A percentile compares a stretch with the other conserved stretches of the same genome.
These are phyloP conservation scores for Saitozyma podzolica DNA, from an alignment of 768 basidiomycete species.

Conservation along the genomic window DNA sequence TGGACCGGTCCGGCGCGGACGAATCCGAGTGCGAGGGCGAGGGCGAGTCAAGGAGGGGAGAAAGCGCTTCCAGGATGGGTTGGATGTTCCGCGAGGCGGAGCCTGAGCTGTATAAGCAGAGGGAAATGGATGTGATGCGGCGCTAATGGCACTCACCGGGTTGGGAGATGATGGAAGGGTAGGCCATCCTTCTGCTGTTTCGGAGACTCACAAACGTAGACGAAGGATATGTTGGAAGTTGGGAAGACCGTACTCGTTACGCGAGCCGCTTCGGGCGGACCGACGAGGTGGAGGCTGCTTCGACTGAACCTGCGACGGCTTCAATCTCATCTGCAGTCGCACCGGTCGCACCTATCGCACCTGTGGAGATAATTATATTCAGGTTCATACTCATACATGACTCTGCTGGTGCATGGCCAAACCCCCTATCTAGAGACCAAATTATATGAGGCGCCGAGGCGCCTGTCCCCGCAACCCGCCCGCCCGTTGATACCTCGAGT, in stretches of 20 bases:
- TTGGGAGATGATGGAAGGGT: slow-evolving; percentile 28
- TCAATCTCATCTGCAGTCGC: not conserved
- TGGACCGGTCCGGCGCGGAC: too few relatives aligned
- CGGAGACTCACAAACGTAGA: not conserved
- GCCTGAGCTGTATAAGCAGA: slow-evolving; percentile 8
- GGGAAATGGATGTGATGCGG: not conserved
- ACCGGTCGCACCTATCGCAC: not conserved
- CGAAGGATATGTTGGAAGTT: not conserved
- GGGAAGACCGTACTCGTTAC: not conserved
- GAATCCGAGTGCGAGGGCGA: not conserved
- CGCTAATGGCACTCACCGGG: slow-evolving; percentile 6
- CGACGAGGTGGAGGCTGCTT: too few relatives aligned
- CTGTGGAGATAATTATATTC: too few relatives aligned
- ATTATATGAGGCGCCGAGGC: too few relatives aligned
- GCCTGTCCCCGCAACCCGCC: too few relatives aligned
- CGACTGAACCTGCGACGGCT: too few relatives aligned
- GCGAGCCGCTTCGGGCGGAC: too few relatives aligned
- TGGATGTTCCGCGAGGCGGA: slow-evolving; percentile 22
- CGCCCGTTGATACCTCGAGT: too few relatives aligned
- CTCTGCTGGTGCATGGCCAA: too few relatives aligned
- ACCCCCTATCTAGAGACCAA: too few relatives aligned
- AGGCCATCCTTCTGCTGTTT: slow-evolving; percentile 6
- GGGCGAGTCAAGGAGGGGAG: slow-evolving; percentile 7
- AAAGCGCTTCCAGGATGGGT: slow-evolving; percentile 22
- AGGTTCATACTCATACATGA: too few relatives aligned